Evolutionary conservation across 495 filamentous ascomycete genomes (phyloP).

Genomic region (Polyplosphaeria fusca): DNA sequence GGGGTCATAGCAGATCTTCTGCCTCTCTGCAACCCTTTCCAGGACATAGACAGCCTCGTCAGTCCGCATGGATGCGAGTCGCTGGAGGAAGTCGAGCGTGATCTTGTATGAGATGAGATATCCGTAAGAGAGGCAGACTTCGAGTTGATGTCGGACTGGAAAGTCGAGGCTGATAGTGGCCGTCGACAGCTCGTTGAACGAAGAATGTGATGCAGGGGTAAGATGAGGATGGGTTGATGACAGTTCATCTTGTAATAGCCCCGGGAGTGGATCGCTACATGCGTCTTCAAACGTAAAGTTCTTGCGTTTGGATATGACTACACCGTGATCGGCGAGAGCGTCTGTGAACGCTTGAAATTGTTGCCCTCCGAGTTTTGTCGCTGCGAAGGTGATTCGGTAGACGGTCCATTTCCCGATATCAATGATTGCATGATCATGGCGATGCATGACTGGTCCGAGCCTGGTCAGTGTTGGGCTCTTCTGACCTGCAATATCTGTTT

Average conservation of each 20-base stretch:
- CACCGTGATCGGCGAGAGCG: conserved; percentile 68
- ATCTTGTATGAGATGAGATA: conserved; percentile 78
- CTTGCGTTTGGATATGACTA: conserved; percentile 36
- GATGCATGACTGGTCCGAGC: conserved; percentile 52
- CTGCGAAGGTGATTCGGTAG: conserved; percentile 55
- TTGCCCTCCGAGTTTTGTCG: conserved; percentile 23
- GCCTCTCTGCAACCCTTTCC: conserved; percentile 60
- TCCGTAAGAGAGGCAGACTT: conserved; percentile 81
- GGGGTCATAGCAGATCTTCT: conserved; percentile 61
- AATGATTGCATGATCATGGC: conserved; percentile 56
- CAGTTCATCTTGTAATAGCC: conserved; percentile 46
- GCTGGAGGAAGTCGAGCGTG: conserved; percentile 59
- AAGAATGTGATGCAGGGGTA: conserved; percentile 41
- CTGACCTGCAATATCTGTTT: conserved; percentile 62
- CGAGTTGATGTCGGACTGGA: conserved; percentile 79
- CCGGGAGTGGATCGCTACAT: conserved; percentile 49
- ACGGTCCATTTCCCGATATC: conserved; percentile 80
- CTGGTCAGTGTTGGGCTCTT: conserved; percentile 35
- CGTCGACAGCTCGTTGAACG: conserved; percentile 3
- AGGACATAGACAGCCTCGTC: conserved; percentile 53
- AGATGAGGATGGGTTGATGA: conserved; percentile 13
- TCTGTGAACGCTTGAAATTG: conserved; percentile 38
- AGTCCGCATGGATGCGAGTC: conserved; percentile 51
- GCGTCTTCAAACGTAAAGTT: conserved; percentile 37
- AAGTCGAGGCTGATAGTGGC: conserved; percentile 54